Conservation (phyloP, 2,329 filamentous ascomycete species). For the Hymenoscyphus salicellus region DNA sequence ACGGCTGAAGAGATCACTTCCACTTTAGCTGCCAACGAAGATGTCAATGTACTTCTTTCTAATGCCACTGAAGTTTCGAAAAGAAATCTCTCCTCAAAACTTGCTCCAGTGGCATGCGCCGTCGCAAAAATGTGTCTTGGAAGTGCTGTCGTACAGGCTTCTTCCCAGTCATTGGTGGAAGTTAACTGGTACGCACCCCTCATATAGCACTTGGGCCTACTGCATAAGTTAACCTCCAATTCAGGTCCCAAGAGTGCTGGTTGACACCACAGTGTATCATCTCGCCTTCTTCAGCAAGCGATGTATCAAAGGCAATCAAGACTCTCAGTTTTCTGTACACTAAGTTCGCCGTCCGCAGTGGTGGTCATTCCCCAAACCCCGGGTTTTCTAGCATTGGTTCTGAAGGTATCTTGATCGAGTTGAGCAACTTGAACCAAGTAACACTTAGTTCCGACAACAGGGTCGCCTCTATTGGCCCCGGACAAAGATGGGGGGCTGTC, state of each 20-base stretch:
- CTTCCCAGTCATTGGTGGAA: background rate
- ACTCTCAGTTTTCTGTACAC: conserved; percentile 6
- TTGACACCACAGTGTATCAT: conserved; percentile 32
- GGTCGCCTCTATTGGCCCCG: conserved; percentile 36
- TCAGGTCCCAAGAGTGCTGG: conserved; percentile 12
- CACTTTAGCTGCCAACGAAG: background rate
- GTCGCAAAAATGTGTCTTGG: background rate
- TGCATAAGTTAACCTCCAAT: background rate
- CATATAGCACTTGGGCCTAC: background rate
- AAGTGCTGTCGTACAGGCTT: conserved; percentile 1
- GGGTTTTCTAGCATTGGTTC: conserved; percentile 48
- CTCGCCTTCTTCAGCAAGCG: conserved; percentile 31
- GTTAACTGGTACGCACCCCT: background rate
- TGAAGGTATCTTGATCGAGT: conserved; percentile 47
- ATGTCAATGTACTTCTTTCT: background rate
- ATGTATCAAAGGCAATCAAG: conserved; percentile 29
- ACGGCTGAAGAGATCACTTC: background rate
- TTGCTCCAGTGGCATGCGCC: background rate
- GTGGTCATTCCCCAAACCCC: conserved; percentile 30
- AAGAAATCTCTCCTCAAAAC: background rate
- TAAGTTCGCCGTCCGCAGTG: conserved; percentile 20
- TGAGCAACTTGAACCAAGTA: conserved; percentile 32
- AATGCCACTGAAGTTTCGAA: background rate
- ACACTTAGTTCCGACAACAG: conserved; percentile 30
- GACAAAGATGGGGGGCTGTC: conserved; percentile 39